Evolutionary conservation across 305 asterid species (phyloP).

Genomic region (Fraxinus platypoda): DNA sequence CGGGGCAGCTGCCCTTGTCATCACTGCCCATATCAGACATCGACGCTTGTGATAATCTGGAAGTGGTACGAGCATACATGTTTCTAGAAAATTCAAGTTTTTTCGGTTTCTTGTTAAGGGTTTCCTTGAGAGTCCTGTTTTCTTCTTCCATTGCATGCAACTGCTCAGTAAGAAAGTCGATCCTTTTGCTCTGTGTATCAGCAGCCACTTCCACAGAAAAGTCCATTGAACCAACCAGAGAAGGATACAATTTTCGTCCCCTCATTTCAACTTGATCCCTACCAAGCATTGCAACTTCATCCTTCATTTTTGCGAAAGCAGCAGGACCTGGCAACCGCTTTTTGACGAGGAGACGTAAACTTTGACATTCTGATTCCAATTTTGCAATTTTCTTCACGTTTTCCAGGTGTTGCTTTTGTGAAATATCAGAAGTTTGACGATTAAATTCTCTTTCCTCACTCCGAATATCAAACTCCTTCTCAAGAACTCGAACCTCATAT

Average conservation of each 20-base stretch:
- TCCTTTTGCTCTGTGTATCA: conserved; percentile 38
- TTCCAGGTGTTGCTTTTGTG: conserved; percentile 59
- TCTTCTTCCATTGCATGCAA: conserved; percentile 54
- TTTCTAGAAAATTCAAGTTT: conserved; percentile 28
- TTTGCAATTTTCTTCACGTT: conserved; percentile 49
- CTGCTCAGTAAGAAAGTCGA: conserved; percentile 47
- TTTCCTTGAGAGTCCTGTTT: conserved; percentile 51
- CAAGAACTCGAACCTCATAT: conserved; percentile 69
- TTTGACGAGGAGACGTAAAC: conserved; percentile 58
- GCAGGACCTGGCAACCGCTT: conserved; percentile 75
- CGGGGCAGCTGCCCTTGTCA: conserved; percentile 61
- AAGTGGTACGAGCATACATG: conserved; percentile 25
- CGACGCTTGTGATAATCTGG: conserved; percentile 34
- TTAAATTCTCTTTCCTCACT: conserved; percentile 72
- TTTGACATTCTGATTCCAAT: conserved; percentile 67
- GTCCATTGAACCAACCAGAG: conserved; percentile 34
- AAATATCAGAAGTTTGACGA: conserved; percentile 52
- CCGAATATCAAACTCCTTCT: conserved; percentile 71
- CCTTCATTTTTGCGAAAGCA: conserved; percentile 63
- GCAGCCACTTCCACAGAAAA: conserved; percentile 29
- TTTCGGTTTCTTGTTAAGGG: conserved; percentile 31
- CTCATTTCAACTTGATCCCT: conserved; percentile 41
- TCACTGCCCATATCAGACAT: conserved; percentile 65
- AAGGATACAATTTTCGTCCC: conserved; percentile 44
- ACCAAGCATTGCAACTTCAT: conserved; percentile 52